Conservation (phyloP, 2,329 filamentous ascomycete genomes). For the Aurifilum marmelostoma region DNA sequence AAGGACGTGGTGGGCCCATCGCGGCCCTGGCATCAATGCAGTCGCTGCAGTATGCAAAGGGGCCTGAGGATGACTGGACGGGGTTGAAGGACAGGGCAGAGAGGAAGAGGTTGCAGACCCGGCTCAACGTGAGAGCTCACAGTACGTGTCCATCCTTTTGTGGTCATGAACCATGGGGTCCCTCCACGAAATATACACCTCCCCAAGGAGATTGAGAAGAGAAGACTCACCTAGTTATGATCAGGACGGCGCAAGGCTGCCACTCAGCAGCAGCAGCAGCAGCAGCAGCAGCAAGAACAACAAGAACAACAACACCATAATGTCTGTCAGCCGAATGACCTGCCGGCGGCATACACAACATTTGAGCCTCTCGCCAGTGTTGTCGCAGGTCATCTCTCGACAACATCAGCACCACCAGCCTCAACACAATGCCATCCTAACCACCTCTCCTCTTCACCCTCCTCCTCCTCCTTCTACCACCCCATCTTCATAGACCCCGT, state of each 20-base stretch:
- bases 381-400: neutral
- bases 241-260: constrained; percentile 28
- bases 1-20: too few species aligned
- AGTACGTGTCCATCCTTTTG: constrained; percentile 33
- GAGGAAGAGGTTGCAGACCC: constrained; percentile 40
- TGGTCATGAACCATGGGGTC: neutral
- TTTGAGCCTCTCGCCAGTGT: neutral
- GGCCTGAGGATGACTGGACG: constrained; percentile 41
- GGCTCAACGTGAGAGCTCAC: constrained; percentile 42
- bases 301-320: too few species aligned
- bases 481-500: neutral
- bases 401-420: neutral
- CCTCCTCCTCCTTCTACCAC: neutral
- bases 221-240: neutral
- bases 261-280: neutral
- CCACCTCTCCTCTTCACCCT: neutral
- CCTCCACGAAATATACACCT: too few species aligned
- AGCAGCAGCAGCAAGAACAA: too few species aligned
- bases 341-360: neutral
- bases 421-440: too few species aligned
- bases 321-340: neutral
- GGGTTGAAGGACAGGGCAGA: constrained; percentile 37
- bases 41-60: constrained; percentile 18
- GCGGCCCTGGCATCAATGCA: neutral
- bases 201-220: too few species aligned